A percentile compares a stretch with the other conserved stretches of the same genome.
phyloP scores from a whole-genome alignment of 2,329 filamentous ascomycete species.

The Pseudogymnoascus sp. region DNA sequence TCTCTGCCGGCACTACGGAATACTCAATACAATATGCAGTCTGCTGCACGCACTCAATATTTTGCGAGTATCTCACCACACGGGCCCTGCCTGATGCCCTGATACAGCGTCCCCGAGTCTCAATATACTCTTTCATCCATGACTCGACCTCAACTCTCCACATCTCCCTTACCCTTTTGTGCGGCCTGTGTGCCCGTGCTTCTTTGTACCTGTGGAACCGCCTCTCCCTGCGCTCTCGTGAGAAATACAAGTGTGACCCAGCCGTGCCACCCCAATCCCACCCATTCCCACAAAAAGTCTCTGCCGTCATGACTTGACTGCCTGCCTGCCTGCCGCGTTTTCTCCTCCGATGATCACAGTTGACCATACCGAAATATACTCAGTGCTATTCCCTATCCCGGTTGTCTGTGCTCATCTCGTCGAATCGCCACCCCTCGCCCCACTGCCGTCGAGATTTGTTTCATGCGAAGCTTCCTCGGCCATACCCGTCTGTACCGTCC shows the following conservation, averaged over 20 bases:
- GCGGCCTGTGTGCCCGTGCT: background rate
- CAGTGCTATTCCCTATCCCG: background rate
- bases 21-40: background rate
- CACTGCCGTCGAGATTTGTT: background rate
- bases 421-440: background rate
- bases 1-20: background rate
- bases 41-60: background rate
- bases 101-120: background rate
- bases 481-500: background rate
- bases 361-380: background rate
- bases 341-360: background rate
- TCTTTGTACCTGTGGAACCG: background rate
- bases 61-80: background rate
- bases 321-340: background rate
- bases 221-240: background rate
- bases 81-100: background rate
- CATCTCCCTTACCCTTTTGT: background rate
- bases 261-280: background rate
- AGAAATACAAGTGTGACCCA: background rate
- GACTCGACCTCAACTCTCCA: background rate
- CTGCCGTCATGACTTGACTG: background rate
- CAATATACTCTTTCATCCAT: background rate
- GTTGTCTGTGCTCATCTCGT: background rate
- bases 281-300: background rate
- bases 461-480: constrained; percentile 9